These are phyloP conservation scores for Salix koriyanagi DNA, from an alignment of 345 rosid genomes.

Conservation along the genomic window DNA sequence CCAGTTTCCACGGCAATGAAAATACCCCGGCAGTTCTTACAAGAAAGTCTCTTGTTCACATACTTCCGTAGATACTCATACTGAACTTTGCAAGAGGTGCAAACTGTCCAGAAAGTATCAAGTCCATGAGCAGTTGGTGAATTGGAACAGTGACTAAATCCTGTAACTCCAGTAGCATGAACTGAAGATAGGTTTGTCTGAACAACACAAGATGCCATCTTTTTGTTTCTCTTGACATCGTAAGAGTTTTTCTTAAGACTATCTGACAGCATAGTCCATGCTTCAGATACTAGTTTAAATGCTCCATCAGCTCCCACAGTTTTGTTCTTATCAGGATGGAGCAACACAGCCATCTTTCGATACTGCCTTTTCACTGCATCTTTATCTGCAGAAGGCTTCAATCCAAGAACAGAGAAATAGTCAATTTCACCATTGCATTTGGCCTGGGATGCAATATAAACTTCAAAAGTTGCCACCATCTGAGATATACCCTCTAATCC, in stretches of 20 bases:
- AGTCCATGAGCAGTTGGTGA: slow-evolving; percentile 49
- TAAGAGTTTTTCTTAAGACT: slow-evolving; percentile 60
- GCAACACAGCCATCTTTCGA: slow-evolving; percentile 83
- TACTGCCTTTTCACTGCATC: slow-evolving; percentile 87
- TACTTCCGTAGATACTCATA: slow-evolving; percentile 95
- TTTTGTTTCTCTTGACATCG: slow-evolving; percentile 48
- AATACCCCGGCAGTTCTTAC: slow-evolving; percentile 97
- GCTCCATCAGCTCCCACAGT: slow-evolving; percentile 96
- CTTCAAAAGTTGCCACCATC: slow-evolving; percentile 94
- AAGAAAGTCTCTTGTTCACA: slow-evolving; percentile 90
- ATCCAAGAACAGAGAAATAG: slow-evolving; percentile 79
- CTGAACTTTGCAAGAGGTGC: slow-evolving; percentile 97
- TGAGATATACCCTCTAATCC: slow-evolving; percentile 85
- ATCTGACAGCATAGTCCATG: slow-evolving; percentile 78
- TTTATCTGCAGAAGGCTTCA: slow-evolving; percentile 84
- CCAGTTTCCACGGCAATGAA: slow-evolving; percentile 85
- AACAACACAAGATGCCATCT: slow-evolving; percentile 28
- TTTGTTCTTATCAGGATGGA: slow-evolving; percentile 94
- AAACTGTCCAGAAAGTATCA: slow-evolving; percentile 97
- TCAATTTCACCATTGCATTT: slow-evolving; percentile 63
- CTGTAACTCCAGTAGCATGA: slow-evolving; percentile 44
- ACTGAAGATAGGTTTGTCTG: slow-evolving; percentile 43
- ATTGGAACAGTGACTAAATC: slow-evolving; percentile 45
- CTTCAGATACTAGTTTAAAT: slow-evolving; percentile 88
- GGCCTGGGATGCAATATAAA: slow-evolving; percentile 72